These are phyloP conservation scores for Saraca asoca DNA, from an alignment of 331 rosid genomes.

Conservation along the genomic window DNA sequence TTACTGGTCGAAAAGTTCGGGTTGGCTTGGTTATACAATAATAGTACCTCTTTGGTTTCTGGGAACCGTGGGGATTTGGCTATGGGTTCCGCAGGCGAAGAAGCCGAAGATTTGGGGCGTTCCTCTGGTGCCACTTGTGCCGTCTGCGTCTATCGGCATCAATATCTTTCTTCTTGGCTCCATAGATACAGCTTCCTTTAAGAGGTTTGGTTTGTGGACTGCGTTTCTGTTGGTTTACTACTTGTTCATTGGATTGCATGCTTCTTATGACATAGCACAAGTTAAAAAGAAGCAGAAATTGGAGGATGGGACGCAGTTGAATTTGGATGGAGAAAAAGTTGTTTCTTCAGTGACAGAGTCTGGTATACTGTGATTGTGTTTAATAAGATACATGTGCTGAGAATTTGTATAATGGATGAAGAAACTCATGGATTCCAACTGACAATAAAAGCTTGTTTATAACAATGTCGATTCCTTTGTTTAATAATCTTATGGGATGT, in stretches of 20 bases:
- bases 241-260: conserved; percentile 34
- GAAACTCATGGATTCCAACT: too few species aligned
- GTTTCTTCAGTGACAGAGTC: too few species aligned
- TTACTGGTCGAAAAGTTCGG: too few species aligned
- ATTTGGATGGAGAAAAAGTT: too few species aligned
- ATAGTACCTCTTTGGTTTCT: conserved; percentile 18
- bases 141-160: conserved; percentile 35
- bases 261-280: conserved; percentile 35
- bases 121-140: conserved; percentile 39
- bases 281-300: neutral
- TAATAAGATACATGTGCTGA: too few species aligned
- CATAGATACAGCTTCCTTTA: conserved; percentile 25
- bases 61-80: conserved; percentile 23
- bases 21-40: neutral
- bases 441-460: too few species aligned
- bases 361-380: too few species aligned
- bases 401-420: too few species aligned
- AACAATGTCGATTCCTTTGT: too few species aligned
- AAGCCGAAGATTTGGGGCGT: conserved; percentile 40
- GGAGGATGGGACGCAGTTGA: too few species aligned
- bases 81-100: conserved; percentile 33
- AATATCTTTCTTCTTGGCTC: conserved; percentile 42
- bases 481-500: too few species aligned
- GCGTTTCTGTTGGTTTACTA: conserved; percentile 27
- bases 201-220: conserved; percentile 31